Evolutionary conservation across 805 yeast species (phyloP).

Genomic region (Kluyveromyces lactis): DNA sequence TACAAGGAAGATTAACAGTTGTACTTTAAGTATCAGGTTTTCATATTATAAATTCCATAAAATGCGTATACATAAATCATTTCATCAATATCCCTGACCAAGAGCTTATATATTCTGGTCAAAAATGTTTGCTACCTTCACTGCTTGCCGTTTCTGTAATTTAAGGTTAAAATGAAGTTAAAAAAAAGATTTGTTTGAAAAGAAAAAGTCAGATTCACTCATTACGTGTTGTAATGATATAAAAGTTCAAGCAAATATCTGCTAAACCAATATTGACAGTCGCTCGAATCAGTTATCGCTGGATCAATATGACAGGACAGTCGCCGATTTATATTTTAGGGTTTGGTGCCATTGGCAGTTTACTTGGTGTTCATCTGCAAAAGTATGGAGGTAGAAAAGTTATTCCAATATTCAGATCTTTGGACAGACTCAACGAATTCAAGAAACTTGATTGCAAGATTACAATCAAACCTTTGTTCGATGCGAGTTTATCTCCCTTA

Average conservation of each 20-base stretch:
- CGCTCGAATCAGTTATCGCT: too few species aligned
- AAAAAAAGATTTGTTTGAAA: too few species aligned
- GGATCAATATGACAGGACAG: too few species aligned
- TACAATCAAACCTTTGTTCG: conserved; percentile 19
- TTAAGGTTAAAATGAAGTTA: too few species aligned
- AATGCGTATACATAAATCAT: background rate
- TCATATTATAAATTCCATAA: background rate
- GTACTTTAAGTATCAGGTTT: too few species aligned
- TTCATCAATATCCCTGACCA: background rate
- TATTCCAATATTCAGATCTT: conserved; percentile 27
- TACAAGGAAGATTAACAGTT: too few species aligned
- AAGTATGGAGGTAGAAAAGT: conserved; percentile 16
- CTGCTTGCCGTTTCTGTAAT: too few species aligned
- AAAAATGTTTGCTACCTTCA: too few species aligned
- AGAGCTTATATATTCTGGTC: background rate
- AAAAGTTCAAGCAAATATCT: too few species aligned
- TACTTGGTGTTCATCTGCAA: conserved; percentile 23
- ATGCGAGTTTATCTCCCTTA: conserved; percentile 10
- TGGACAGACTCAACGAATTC: conserved; percentile 19
- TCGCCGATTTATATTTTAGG: conserved; percentile 24
- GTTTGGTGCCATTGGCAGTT: conserved; percentile 30
- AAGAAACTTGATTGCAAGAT: conserved; percentile 14
- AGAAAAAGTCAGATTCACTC: too few species aligned
- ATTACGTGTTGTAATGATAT: too few species aligned
- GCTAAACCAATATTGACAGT: too few species aligned